Evolutionary conservation across 352 stramenopile species (phyloP).

Genomic region (Phytophthora multivora): DNA sequence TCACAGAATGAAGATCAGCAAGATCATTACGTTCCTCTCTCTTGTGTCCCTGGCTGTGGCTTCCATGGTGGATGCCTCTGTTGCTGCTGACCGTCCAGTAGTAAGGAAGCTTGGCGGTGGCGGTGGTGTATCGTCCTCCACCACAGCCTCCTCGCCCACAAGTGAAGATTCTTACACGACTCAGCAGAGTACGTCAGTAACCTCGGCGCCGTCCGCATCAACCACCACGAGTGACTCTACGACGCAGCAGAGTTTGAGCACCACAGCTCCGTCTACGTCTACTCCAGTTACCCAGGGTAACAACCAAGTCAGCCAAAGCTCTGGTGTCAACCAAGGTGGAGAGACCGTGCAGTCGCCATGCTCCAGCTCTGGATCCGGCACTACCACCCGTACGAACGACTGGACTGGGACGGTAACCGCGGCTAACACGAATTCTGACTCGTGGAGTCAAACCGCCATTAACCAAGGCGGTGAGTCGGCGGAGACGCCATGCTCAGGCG

Average conservation of each 20-base stretch:
- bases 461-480: constrained; percentile 10
- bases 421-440: not conserved
- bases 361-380: constrained; percentile 8
- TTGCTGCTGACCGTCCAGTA: not conserved
- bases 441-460: not conserved
- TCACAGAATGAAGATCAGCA: constrained; percentile 31
- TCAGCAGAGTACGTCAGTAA: constrained; percentile 8
- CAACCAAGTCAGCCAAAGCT: not conserved
- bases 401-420: constrained; percentile 24
- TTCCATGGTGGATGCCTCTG: constrained; percentile 27
- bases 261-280: not conserved
- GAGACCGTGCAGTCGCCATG: constrained; percentile 16
- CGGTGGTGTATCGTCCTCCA: constrained; percentile 17
- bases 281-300: not conserved
- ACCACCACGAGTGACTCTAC: constrained; percentile 10
- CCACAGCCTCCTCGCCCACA: constrained; percentile 14
- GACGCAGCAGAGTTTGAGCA: constrained; percentile 18
- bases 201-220: constrained; percentile 2
- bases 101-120: constrained; percentile 22
- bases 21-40: constrained; percentile 28
- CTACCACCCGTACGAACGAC: not conserved
- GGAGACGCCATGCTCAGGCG: constrained; percentile 23
- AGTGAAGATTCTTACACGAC: constrained; percentile 26
- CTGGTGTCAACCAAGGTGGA: not conserved
- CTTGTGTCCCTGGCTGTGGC: constrained; percentile 19